Percentiles rank a stretch among this genome's conserved stretches.
Evolutionary conservation across 2,329 filamentous ascomycete species (phyloP).

Genomic region (Fusarium sp.): DNA sequence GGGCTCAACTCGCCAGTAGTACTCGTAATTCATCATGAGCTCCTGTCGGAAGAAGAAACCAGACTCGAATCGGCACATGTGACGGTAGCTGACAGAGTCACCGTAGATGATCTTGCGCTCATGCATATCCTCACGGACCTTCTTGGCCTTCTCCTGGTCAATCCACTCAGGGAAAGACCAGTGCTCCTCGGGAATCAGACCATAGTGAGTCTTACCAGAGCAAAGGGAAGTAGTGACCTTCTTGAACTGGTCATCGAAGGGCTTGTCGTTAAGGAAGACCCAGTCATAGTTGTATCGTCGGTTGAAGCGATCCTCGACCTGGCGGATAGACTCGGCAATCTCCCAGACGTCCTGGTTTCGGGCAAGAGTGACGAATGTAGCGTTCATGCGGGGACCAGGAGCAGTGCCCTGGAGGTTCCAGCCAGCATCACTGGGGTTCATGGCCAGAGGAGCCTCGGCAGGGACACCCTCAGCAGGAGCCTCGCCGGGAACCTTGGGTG

Average conservation of each 20-base stretch:
- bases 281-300: slow-evolving; percentile 97
- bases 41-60: slow-evolving; percentile 99
- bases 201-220: slow-evolving; percentile 94
- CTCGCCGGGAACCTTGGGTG: slow-evolving; percentile 40
- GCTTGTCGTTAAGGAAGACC: slow-evolving; percentile 98
- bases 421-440: slow-evolving; percentile 67
- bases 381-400: slow-evolving; percentile 87
- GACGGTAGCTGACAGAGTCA: slow-evolving; percentile 95
- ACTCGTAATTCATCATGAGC: slow-evolving; percentile 96
- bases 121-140: slow-evolving; percentile 94
- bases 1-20: slow-evolving; percentile 99
- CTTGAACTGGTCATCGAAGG: slow-evolving; percentile 94
- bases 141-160: slow-evolving; percentile 91
- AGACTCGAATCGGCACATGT: slow-evolving; percentile 99
- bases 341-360: slow-evolving; percentile 97
- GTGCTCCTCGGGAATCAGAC: slow-evolving; percentile 89
- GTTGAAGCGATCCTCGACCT: slow-evolving; percentile 99
- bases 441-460: slow-evolving; percentile 57
- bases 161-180: slow-evolving; percentile 98
- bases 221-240: slow-evolving; percentile 89
- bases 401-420: slow-evolving; percentile 69
- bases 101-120: slow-evolving; percentile 98
- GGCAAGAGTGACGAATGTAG: slow-evolving; percentile 96
- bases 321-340: slow-evolving; percentile 93
- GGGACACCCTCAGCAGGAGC: slow-evolving; percentile 54